Evolutionary conservation across 169 alveolate species (phyloP).

Genomic region (Eimeria falciformis): DNA sequence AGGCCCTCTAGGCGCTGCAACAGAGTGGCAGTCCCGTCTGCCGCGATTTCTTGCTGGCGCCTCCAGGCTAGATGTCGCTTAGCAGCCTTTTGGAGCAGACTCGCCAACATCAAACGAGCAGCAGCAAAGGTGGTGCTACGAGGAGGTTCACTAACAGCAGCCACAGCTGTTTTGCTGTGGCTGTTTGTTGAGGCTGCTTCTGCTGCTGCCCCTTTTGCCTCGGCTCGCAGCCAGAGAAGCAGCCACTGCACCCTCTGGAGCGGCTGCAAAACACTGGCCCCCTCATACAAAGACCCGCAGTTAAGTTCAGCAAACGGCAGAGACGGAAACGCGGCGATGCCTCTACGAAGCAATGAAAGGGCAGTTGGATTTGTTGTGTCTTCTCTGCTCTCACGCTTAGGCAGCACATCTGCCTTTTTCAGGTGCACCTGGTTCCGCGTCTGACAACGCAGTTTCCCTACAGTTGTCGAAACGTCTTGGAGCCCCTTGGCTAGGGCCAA

Average conservation of each 20-base stretch:
- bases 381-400: neutral
- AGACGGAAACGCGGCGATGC: constrained; percentile 39
- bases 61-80: constrained; percentile 63
- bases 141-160: neutral
- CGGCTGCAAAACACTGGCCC: constrained; percentile 36
- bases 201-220: constrained; percentile 59
- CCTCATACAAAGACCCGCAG: neutral
- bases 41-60: constrained; percentile 42
- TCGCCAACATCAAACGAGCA: constrained; percentile 43
- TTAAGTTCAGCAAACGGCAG: constrained; percentile 36
- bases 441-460: neutral
- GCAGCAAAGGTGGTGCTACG: constrained; percentile 18
- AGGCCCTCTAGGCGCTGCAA: constrained; percentile 67
- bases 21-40: constrained; percentile 57
- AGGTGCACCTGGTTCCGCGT: constrained; percentile 9
- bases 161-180: constrained; percentile 13
- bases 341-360: neutral
- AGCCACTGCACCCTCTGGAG: constrained; percentile 61
- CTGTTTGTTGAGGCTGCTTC: constrained; percentile 7
- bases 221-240: constrained; percentile 65
- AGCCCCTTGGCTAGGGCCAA: constrained; percentile 68
- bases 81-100: constrained; percentile 48
- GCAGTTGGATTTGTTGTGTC: neutral
- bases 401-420: neutral
- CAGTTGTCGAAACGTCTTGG: neutral